phyloP scores from a whole-genome alignment of 2,329 filamentous ascomycete genomes.

The Chaetomium globosum region DNA sequence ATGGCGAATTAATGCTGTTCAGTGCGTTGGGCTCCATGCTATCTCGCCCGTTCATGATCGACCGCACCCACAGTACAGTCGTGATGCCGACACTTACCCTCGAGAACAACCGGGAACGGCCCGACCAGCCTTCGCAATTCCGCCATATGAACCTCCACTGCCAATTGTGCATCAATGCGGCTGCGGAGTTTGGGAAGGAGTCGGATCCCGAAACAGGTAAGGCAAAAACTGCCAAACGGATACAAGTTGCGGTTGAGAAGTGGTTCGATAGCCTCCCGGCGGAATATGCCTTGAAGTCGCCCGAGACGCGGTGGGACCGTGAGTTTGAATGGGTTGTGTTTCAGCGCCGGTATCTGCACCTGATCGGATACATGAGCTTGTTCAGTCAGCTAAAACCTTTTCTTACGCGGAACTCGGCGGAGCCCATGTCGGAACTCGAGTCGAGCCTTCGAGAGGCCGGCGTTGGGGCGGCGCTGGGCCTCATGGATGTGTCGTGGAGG shows the following conservation, averaged over 20 bases:
- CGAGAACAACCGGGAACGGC: conserved; percentile 37
- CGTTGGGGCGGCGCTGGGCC: conserved; percentile 34
- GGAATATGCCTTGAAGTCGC: conserved; percentile 34
- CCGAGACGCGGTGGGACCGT: conserved; percentile 39
- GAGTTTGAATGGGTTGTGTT: conserved; percentile 38
- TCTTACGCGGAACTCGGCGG: conserved; percentile 33
- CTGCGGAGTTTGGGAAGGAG: conserved; percentile 18
- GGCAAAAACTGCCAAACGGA: conserved; percentile 22
- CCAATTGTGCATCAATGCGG: conserved; percentile 39
- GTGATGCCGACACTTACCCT: conserved; percentile 47
- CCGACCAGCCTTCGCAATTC: conserved; percentile 48
- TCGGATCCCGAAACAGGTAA: conserved; percentile 17
- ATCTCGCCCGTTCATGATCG: conserved; percentile 49
- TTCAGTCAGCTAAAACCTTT: conserved; percentile 37
- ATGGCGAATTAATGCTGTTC: conserved; percentile 38
- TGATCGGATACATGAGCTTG: conserved; percentile 38
- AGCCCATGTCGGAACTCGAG: conserved; percentile 33
- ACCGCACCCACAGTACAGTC: conserved; percentile 45
- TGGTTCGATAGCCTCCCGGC: conserved; percentile 42
- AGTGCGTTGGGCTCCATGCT: conserved; percentile 47
- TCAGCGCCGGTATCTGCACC: conserved; percentile 40
- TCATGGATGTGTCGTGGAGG: conserved; percentile 36
- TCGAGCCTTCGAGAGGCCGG: conserved; percentile 33
- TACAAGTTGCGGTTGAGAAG: conserved; percentile 41
- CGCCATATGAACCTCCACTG: conserved; percentile 48